Evolutionary conservation across 257 asterid species (phyloP).

Genomic region (Mitragyna speciosa): DNA sequence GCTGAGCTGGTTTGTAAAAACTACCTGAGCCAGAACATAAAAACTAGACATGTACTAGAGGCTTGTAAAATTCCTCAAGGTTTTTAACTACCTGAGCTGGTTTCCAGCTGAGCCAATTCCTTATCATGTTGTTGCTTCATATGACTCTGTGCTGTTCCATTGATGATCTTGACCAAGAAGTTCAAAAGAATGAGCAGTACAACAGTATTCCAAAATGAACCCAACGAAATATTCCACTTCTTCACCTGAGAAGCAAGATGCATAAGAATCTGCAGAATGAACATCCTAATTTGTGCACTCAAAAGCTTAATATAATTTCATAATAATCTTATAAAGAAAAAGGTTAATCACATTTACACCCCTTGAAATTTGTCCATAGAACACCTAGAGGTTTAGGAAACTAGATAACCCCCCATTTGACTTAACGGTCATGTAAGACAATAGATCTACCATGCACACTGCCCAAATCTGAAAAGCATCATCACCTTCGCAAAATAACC

Average conservation of each 20-base stretch:
- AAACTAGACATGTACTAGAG: neutral
- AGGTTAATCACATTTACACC: neutral
- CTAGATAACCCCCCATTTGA: neutral
- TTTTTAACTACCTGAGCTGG: slow-evolving; percentile 13
- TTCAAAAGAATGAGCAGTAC: slow-evolving; percentile 76
- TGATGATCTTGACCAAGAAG: slow-evolving; percentile 66
- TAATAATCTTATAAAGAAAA: neutral
- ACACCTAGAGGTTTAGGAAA: neutral
- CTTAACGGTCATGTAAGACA: neutral
- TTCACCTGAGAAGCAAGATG: slow-evolving; percentile 39
- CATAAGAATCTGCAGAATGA: neutral
- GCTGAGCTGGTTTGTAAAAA: no score
- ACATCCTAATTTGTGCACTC: neutral
- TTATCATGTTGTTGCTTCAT: slow-evolving; percentile 58
- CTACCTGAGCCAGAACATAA: no score
- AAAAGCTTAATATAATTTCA: neutral
- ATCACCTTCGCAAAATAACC: neutral
- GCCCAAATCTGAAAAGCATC: neutral
- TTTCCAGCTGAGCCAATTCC: slow-evolving; percentile 55
- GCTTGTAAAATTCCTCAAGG: neutral
- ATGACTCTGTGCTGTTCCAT: slow-evolving; percentile 59
- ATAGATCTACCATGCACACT: neutral
- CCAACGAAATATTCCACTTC: slow-evolving; percentile 65
- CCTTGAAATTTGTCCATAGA: neutral
- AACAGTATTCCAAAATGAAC: slow-evolving; percentile 63